These are phyloP conservation scores for Dianthus caryophyllus DNA, from an alignment of 148 eudicot genomes.

Conservation along the genomic window DNA sequence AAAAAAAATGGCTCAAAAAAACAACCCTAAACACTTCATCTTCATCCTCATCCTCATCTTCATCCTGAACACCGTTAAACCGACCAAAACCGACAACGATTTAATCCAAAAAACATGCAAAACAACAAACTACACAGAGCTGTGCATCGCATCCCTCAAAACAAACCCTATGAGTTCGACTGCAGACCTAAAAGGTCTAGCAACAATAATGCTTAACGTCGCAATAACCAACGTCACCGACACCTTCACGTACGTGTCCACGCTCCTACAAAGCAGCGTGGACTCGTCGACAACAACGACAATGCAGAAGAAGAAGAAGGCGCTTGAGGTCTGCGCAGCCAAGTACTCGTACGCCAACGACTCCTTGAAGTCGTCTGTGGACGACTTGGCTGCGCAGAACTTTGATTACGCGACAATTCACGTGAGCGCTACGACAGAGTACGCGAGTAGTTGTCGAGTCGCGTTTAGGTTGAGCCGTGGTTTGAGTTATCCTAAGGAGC, in stretches of 20 bases:
- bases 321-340: constrained; percentile 46
- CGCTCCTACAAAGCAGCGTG: constrained; percentile 26
- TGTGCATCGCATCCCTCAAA: constrained; percentile 62
- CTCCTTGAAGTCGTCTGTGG: constrained; percentile 44
- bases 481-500: constrained; percentile 51
- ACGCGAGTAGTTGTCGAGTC: constrained; percentile 61
- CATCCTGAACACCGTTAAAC: background rate
- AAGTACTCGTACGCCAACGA: constrained; percentile 49
- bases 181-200: constrained; percentile 65
- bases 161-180: constrained; percentile 48
- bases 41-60: background rate
- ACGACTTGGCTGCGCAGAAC: constrained; percentile 37
- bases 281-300: constrained; percentile 15
- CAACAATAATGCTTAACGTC: constrained; percentile 49
- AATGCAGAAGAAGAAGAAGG: constrained; percentile 38
- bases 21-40: background rate
- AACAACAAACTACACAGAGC: constrained; percentile 54
- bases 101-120: constrained; percentile 68
- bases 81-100: constrained; percentile 21
- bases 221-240: constrained; percentile 57
- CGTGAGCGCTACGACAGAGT: constrained; percentile 61
- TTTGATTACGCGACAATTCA: constrained; percentile 73
- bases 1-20: constrained; percentile 10
- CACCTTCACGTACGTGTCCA: constrained; percentile 47
- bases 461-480: constrained; percentile 44